Evolutionary conservation across 1,139 yeast genomes (phyloP), one percentile per base, ranked within the genome.

Genomic region (Geotrichum macrosporum): DNA sequence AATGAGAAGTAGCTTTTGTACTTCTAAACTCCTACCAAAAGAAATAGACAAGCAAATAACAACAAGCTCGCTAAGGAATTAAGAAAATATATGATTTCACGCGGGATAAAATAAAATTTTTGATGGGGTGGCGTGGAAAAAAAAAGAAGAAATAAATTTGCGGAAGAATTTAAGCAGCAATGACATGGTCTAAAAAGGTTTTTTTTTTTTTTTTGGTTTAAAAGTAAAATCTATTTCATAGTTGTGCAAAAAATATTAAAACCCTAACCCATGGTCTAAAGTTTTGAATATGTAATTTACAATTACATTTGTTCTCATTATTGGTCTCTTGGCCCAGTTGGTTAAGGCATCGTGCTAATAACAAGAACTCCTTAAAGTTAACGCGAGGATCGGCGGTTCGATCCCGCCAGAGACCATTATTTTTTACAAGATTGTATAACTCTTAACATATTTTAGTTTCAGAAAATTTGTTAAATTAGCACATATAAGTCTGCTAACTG

Each of bases 341-440:
- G 39, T 35, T 35, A 35, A 35, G 39, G 39, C 39, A 35, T 35
- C 39, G 39, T 35, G 39, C 39, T 35, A 35, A 35, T 35, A 35
- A 29, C n/a, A n/a, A n/a, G 30, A 35, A 34, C 37, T 34, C 37
- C 37, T 34, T 34, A n/a, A 24, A 22, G 37, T 29, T 29, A 8
- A 29, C 32, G 32, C 32, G 32, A 29, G 32, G 32, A 29, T 29
- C 32, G 32, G 32, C 37, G 37, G 37, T 34, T 35, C 39, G 39
- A 35, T 35, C 39, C 39, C 39, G 39, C 39, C 39, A 35, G 39
- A 35, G 39, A 35, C 39, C 39, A 35, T 22, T 12, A 22, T 35
- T 35, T 24, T 24, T n/a, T n/a, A n/a, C n/a, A n/a, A n/a, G n/a
- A n/a, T n/a, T n/a, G n/a, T n/a, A n/a, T n/a, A n/a, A n/a, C n/a